Evolutionary conservation across 2,329 filamentous ascomycete genomes (phyloP), one percentile per base, ranked within the genome.

Genomic region (Sclerotinia sclerotiorum): DNA sequence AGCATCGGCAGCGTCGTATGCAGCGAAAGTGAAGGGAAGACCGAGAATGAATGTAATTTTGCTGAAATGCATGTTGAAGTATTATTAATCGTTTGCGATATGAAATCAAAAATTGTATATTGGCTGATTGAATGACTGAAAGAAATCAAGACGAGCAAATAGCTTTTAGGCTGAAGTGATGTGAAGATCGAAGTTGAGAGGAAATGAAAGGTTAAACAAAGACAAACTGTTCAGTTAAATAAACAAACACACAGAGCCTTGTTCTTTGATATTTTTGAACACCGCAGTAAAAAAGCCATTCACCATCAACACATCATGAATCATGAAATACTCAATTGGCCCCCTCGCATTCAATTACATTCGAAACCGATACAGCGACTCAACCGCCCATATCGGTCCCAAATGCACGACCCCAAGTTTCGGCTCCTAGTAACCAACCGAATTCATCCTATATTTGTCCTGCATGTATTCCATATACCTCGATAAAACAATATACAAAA

Each of bases 41-140:
- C 70, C 68, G 55, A 73, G 70, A 11, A 72, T 42, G 55, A 51
- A 74, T 46, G 51, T 69, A 46, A 54, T 71, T 54, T 70, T 75
- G 54, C 71, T 73, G 70, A 75, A 76, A 51, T 74, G 73, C 77
- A 78, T 77, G 46, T 66, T 74, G 70, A 65, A 62, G n/a, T 55
- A 49, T 65, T 64, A 42, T 39, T 56, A 44, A 17, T 27, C 17
- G 8, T 55, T 29, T 35, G 32, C 5, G 60, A 27, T 63, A 42
- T 27, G n/a, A n/a, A 56, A 57, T 7, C 35, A 46, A 65, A 24
- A 24, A 46, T 29, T 57, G 8, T 29, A 5, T 55, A 32, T 44
- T 65, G 35, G 21, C 27, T 48, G 24, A 46, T 57, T 65, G 35
- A 42, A 29, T 65, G 10, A n/a, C 21, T 5, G 17, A 65, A 17